These are phyloP conservation scores for Cercophora samala DNA, from an alignment of 495 filamentous ascomycete species.

Conservation along the genomic window DNA sequence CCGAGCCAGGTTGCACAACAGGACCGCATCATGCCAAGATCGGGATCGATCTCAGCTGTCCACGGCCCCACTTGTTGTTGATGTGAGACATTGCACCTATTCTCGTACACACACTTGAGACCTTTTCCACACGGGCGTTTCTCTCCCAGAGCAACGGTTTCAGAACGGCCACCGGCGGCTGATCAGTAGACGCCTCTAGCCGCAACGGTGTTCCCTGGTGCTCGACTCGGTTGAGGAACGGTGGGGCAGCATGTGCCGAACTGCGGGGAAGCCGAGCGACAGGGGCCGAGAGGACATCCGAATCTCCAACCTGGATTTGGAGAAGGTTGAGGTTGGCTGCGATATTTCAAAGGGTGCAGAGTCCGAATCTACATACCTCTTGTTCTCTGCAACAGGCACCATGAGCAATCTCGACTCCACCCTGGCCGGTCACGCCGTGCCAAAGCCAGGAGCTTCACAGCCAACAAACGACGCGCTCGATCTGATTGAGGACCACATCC, in stretches of 20 bases:
- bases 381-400: background rate
- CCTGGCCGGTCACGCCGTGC: conserved; percentile 11
- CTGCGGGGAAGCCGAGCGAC: background rate
- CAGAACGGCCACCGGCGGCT: background rate
- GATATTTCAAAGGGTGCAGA: background rate
- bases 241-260: background rate
- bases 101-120: too few relatives aligned
- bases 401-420: conserved; percentile 15
- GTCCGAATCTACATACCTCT: background rate
- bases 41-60: too few relatives aligned
- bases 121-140: too few relatives aligned
- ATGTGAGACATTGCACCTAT: too few relatives aligned
- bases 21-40: too few relatives aligned
- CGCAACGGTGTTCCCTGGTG: background rate
- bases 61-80: too few relatives aligned
- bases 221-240: background rate
- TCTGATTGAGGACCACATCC: conserved; percentile 28
- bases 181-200: background rate
- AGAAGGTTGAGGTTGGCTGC: background rate
- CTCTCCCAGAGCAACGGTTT: background rate
- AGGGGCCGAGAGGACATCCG: background rate
- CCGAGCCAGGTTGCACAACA: too few relatives aligned
- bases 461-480: conserved; percentile 3
- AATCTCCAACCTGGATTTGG: background rate
- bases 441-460: conserved; percentile 5